Conservation (phyloP, 2,329 filamentous ascomycete genomes). For the Chaetomium sp. region DNA sequence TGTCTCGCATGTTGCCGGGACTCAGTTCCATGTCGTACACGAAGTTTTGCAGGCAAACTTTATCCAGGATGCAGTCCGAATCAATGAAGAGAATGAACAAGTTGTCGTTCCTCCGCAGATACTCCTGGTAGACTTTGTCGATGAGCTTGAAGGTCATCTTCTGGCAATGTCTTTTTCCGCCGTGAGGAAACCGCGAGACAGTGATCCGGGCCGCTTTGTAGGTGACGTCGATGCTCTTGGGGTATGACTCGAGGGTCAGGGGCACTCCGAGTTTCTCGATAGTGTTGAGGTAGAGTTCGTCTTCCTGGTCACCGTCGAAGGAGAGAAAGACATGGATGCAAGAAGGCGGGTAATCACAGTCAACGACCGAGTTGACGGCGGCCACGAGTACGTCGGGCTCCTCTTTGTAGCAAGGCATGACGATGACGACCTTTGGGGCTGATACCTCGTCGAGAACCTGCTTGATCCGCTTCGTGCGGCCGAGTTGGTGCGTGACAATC, state of each 20-base stretch:
- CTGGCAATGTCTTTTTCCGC: slow-evolving; percentile 91
- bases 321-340: slow-evolving; percentile 95
- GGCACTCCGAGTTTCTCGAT: slow-evolving; percentile 84
- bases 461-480: slow-evolving; percentile 79
- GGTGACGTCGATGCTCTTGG: slow-evolving; percentile 84
- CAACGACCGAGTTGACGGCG: slow-evolving; percentile 87
- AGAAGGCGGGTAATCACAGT: slow-evolving; percentile 88
- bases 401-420: slow-evolving; percentile 97
- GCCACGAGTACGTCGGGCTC: slow-evolving; percentile 80
- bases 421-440: slow-evolving; percentile 90
- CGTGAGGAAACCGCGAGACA: slow-evolving; percentile 87
- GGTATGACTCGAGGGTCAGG: slow-evolving; percentile 73
- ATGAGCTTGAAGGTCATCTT: slow-evolving; percentile 92
- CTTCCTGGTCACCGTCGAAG: slow-evolving; percentile 87
- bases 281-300: slow-evolving; percentile 85
- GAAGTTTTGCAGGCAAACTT: slow-evolving; percentile 92
- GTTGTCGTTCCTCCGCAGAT: slow-evolving; percentile 84
- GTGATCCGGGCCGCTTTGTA: slow-evolving; percentile 85
- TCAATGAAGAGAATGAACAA: slow-evolving; percentile 96
- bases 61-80: slow-evolving; percentile 92
- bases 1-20: slow-evolving; percentile 85
- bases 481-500: slow-evolving; percentile 82
- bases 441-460: slow-evolving; percentile 79
- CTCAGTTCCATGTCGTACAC: slow-evolving; percentile 99
- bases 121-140: slow-evolving; percentile 86